Evolutionary conservation across 352 stramenopile genomes (phyloP), one percentile per base, ranked within the genome.

Genomic region (Globisporangium irregulare): DNA sequence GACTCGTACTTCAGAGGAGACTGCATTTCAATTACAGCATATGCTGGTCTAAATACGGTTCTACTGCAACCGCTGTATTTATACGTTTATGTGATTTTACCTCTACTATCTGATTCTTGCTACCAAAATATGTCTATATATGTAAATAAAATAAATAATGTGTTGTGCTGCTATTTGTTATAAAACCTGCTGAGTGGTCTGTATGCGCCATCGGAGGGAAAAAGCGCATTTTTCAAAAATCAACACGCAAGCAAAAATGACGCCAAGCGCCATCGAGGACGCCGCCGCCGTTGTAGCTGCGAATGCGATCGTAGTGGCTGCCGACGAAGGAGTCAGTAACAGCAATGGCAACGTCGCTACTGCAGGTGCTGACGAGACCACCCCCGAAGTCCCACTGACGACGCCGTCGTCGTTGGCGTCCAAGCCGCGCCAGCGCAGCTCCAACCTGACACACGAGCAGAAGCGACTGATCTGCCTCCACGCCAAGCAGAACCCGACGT

Each of bases 361-460:
- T 50, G 41, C 9, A 20, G 41, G 15, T n/a, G 41, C 0, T 22
- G 41, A 50, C 0, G 25, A 15, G 10, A 27, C 32, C 9, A 3
- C 10, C 51, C 51, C 41, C 15, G 53, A 38, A 27, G 6, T 24
- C 25, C n/a, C 25, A 15, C 53, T 20, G 14, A 22, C 53, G 18
- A 27, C 27, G 1, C 24, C 51, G 12, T 10, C 51, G 10, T 57
- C 51, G 24, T 20, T 22, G 4, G 29, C 20, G 2, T 36, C 53
- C 56, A 87, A 85, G 67, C 62, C 78, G 24, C 80, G 81, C 71
- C 67, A 77, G 46, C 81, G 84, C 80, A 89, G 78, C 66, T 78
- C 78, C 54, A 93, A 91, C 73, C 78, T 93, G 55, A 93, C 86
- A 62, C 82, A 90, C 68, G 86, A 91, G 66, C 86, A 93, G 73